These are phyloP conservation scores for Metschnikowia similis DNA, from an alignment of 805 yeast genomes.

Conservation along the genomic window DNA sequence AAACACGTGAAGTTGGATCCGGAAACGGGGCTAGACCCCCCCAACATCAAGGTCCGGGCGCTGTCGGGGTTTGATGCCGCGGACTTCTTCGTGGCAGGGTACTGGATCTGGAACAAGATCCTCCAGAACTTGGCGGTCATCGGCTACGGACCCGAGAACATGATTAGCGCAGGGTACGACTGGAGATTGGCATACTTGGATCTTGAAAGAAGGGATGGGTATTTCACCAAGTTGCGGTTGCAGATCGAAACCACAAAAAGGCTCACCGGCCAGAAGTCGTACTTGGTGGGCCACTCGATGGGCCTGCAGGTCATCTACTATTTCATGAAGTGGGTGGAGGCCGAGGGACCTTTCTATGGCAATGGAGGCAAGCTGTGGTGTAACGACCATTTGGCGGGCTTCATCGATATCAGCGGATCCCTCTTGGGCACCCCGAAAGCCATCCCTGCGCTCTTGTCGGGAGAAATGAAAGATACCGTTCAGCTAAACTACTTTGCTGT, in stretches of 20 bases:
- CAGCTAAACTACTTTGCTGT: constrained; percentile 90
- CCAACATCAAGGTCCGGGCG: constrained; percentile 73
- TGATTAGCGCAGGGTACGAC: constrained; percentile 90
- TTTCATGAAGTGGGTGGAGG: constrained; percentile 96
- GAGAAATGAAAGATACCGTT: constrained; percentile 97
- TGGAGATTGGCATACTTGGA: constrained; percentile 93
- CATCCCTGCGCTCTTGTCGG: constrained; percentile 85
- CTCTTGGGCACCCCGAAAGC: constrained; percentile 92
- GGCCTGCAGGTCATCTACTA: constrained; percentile 87
- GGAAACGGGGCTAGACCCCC: constrained; percentile 90
- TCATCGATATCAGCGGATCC: constrained; percentile 87
- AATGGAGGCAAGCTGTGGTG: constrained; percentile 93
- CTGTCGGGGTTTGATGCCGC: constrained; percentile 97
- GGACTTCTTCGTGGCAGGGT: constrained; percentile 94
- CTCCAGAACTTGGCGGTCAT: constrained; percentile 91
- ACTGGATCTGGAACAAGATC: constrained; percentile 98
- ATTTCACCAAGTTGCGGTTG: constrained; percentile 70
- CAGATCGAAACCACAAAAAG: constrained; percentile 61
- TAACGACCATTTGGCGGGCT: constrained; percentile 74
- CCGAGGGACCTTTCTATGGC: constrained; percentile 73
- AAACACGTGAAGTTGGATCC: constrained; percentile 86
- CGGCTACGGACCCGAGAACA: constrained; percentile 88
- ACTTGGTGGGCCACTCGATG: constrained; percentile 92
- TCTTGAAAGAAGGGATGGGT: constrained; percentile 80
- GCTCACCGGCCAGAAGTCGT: constrained; percentile 59